A percentile compares a stretch with the other conserved stretches of the same genome.
These are phyloP conservation scores for Pestalotiopsis sp. DNA, from an alignment of 2,329 filamentous ascomycete species.

Conservation along the genomic window DNA sequence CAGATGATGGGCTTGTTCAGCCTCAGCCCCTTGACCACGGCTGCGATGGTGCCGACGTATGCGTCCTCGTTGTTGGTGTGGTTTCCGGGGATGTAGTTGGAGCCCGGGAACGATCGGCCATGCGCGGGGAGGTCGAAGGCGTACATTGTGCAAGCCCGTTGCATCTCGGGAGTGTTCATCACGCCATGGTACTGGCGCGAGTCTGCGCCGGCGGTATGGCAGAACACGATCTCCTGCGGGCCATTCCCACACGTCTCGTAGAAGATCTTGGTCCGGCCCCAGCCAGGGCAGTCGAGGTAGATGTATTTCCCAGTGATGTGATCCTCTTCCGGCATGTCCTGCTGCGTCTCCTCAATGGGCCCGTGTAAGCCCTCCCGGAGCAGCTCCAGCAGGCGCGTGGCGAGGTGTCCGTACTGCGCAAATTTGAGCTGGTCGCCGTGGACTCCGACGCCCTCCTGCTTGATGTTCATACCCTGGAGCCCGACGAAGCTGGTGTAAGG, in stretches of 20 bases:
- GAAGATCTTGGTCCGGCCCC: conserved; percentile 52
- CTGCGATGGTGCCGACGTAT: conserved; percentile 46
- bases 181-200: conserved; percentile 53
- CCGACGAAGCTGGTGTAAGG: conserved; percentile 7
- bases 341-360: conserved; percentile 40
- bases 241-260: conserved; percentile 50
- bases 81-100: conserved; percentile 41
- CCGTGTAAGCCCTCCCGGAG: conserved; percentile 49
- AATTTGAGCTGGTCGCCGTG: conserved; percentile 46
- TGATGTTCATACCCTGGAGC: conserved; percentile 38
- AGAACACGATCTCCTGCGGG: conserved; percentile 45
- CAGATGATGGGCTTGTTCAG: conserved; percentile 50
- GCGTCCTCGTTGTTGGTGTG: conserved; percentile 50
- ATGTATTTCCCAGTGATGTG: conserved; percentile 49
- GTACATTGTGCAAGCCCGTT: conserved; percentile 49
- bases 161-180: conserved; percentile 49
- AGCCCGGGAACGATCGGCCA: conserved; percentile 47
- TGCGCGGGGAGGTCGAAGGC: conserved; percentile 53
- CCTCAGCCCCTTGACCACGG: conserved; percentile 44
- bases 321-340: conserved; percentile 40
- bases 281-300: conserved; percentile 46
- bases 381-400: conserved; percentile 46
- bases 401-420: conserved; percentile 43
- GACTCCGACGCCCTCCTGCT: conserved; percentile 49
- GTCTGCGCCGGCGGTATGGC: conserved; percentile 49